Base-by-base conservation (phyloP, 2,329 filamentous ascomycete genomes). In the Botryotinia narcissicola region DNA sequence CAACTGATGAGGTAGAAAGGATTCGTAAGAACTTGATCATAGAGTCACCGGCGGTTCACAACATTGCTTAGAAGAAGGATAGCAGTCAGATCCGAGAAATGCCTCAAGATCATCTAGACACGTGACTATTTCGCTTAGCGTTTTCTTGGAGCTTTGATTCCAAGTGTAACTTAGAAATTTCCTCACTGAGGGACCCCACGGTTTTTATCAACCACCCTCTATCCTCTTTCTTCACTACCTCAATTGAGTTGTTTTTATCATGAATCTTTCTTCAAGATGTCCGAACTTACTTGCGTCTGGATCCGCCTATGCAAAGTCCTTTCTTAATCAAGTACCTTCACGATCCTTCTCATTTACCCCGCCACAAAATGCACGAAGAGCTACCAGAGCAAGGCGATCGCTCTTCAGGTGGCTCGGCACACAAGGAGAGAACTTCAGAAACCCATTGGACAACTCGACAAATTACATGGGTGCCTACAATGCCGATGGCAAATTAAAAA, bases 1-100 rank as follows among this genome's bases (percentile, higher is more conserved):
- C 84, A 1, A 84, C 85, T 48, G 85, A 84, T 9, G 87, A 89
- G 74, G 84, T 93, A 72, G 84, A 84, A 74, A 83, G 79, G 74
- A 81, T 92, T 67, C 84, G 83, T 70, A 83, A 80, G 68, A 89
- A 87, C 78, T 78, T 90, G 74, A 80, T 85, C 6, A 82, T 80
- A 35, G 74, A 79, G 59, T 74, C 75, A 22, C 73, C 75, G 42
- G 71, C 78, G 29, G 42, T 76, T 25, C 75, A 78, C 25, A 42
- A 25, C 16, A 25, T 48, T 29, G n/a, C 7, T 37, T 71, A 63
- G 29, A n/a, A n/a, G n/a, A 44, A 10, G 10, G 10, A 22, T 70
- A 54, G 32, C 22, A n/a, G 57, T 37, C 44, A 37, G 20, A 29
- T 44, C 48, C 54, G 10, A 62, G 22, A n/a, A 51, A 46, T 46